Evolutionary conservation across 176 grass and related monocot species (phyloP).

Genomic region (Aegilops longissima): DNA sequence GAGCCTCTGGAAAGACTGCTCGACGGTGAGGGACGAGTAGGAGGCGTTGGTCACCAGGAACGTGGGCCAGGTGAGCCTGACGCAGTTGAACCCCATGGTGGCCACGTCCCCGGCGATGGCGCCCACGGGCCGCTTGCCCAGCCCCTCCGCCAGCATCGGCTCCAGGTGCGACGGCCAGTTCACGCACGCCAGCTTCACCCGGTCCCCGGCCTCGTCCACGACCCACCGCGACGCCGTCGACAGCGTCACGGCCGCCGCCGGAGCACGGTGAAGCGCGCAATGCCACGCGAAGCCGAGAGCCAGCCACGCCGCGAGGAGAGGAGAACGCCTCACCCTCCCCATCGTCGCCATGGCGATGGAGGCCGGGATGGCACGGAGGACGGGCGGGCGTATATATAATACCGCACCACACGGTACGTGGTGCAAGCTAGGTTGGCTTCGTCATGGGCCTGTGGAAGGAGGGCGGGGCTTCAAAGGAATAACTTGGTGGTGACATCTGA

Average conservation of each 20-base stretch:
- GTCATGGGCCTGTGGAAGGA: not conserved
- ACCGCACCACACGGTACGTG: not conserved
- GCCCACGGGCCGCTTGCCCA: slow-evolving; percentile 59
- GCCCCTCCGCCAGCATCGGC: slow-evolving; percentile 73
- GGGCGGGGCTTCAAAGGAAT: slow-evolving; percentile 39
- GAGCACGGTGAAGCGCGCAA: not conserved
- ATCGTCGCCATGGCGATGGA: slow-evolving; percentile 27
- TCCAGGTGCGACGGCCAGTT: slow-evolving; percentile 95
- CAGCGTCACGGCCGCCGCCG: slow-evolving; percentile 29
- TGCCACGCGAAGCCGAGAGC: not conserved
- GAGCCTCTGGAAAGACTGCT: slow-evolving; percentile 55
- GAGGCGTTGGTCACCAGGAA: slow-evolving; percentile 70
- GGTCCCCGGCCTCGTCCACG: slow-evolving; percentile 50
- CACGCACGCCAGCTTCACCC: slow-evolving; percentile 92
- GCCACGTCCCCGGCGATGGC: slow-evolving; percentile 52
- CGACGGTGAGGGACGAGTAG: slow-evolving; percentile 58
- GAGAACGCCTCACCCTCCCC: not conserved
- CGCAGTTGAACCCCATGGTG: slow-evolving; percentile 88
- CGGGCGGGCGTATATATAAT: slow-evolving; percentile 35
- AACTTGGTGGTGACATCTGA: slow-evolving; percentile 7
- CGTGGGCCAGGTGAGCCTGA: slow-evolving; percentile 79
- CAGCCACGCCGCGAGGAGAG: slow-evolving; percentile 35
- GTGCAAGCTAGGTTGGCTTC: slow-evolving; percentile 6
- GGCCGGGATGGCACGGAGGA: not conserved
- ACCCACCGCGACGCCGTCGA: slow-evolving; percentile 82